Conservation (phyloP, 129 eudicot species). For the Escallonia rubra region DNA sequence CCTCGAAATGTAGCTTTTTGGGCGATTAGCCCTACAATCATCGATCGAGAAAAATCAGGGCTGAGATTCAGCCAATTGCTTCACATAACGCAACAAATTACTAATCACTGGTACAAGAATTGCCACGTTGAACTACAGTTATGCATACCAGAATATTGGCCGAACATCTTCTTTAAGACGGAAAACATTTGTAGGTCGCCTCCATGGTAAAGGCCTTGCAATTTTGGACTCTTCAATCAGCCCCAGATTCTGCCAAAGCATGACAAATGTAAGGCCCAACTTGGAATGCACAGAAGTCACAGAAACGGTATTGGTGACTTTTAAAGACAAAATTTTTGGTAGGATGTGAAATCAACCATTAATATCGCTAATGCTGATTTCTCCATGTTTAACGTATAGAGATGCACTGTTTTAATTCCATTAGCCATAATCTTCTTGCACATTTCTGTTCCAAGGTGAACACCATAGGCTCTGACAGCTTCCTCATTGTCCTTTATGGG, state of each 20-base stretch:
- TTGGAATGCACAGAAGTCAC: constrained; percentile 2
- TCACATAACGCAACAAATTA: not conserved
- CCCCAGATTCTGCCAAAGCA: constrained; percentile 79
- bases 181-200: constrained; percentile 77
- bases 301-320: constrained; percentile 4
- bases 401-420: constrained; percentile 89
- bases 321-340: not conserved
- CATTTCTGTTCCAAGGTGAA: constrained; percentile 98
- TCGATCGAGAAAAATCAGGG: not conserved
- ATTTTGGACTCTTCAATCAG: constrained; percentile 84
- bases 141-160: constrained; percentile 83
- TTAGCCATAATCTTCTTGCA: constrained; percentile 96
- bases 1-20: constrained; percentile 90
- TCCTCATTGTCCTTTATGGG: constrained; percentile 99
- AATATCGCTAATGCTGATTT: constrained; percentile 94
- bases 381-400: constrained; percentile 93
- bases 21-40: constrained; percentile 89
- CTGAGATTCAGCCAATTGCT: not conserved
- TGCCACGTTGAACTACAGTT: not conserved
- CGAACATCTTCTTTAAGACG: constrained; percentile 93
- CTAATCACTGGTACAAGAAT: not conserved
- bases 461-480: constrained; percentile 90
- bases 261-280: constrained; percentile 6
- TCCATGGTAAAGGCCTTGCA: constrained; percentile 92
- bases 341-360: constrained; percentile 38